These are phyloP conservation scores for Aspergillus fructus DNA, from an alignment of 2,329 filamentous ascomycete species.

Conservation along the genomic window DNA sequence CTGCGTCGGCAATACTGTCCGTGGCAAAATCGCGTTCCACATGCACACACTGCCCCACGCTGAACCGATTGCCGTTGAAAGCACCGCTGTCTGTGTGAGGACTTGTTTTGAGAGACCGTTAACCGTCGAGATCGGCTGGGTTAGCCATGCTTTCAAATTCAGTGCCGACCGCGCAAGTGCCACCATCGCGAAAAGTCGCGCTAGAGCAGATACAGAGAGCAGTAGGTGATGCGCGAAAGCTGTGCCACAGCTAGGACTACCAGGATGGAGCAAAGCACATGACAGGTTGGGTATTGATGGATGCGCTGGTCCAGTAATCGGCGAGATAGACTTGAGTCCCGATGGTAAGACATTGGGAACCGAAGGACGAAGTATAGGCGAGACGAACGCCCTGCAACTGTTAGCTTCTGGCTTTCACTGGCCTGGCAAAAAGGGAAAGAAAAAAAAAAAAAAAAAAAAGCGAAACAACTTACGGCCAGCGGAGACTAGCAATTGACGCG, in stretches of 20 bases:
- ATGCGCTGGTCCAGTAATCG: conserved; percentile 80
- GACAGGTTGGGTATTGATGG: conserved; percentile 81
- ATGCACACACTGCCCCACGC: conserved; percentile 88
- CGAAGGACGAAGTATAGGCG: conserved; percentile 80
- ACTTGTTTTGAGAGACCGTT: conserved; percentile 67
- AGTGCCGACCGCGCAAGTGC: conserved; percentile 68
- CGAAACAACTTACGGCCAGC: conserved; percentile 74
- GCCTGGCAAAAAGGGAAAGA: no score
- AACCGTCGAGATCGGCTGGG: conserved; percentile 66
- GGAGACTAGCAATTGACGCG: conserved; percentile 74
- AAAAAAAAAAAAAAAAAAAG: not conserved
- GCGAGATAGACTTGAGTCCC: conserved; percentile 65
- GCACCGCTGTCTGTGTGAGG: conserved; percentile 72
- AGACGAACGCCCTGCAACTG: conserved; percentile 66
- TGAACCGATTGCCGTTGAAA: conserved; percentile 80
- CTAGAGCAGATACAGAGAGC: conserved; percentile 73
- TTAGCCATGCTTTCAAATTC: conserved; percentile 65
- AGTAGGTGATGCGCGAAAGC: conserved; percentile 89
- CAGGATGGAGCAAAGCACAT: conserved; percentile 85
- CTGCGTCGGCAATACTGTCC: conserved; percentile 72
- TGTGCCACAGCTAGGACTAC: conserved; percentile 81
- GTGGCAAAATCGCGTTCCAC: conserved; percentile 77
- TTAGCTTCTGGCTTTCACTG: not conserved
- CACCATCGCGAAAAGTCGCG: conserved; percentile 68
- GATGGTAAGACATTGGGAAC: conserved; percentile 61